Percentiles rank a stretch among this genome's conserved stretches.
These are phyloP conservation scores for Intubia oerlemansii DNA, from an alignment of 2,329 filamentous ascomycete genomes.

Conservation along the genomic window DNA sequence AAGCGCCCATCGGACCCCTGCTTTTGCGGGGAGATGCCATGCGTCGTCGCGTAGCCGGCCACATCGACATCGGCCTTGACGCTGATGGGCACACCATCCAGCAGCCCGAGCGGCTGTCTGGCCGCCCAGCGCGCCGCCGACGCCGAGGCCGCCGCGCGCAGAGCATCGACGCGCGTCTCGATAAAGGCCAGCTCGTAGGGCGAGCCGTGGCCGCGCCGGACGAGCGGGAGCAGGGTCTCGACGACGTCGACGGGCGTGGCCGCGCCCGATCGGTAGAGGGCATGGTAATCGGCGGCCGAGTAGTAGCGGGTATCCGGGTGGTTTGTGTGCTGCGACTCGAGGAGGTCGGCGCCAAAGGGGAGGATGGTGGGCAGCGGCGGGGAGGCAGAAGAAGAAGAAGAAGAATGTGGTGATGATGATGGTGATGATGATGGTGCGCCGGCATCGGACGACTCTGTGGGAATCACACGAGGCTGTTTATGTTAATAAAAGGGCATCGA, in stretches of 20 bases:
- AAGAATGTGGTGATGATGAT: too few relatives aligned
- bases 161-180: conserved; percentile 38
- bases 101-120: conserved; percentile 40
- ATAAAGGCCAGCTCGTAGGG: conserved; percentile 52
- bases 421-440: too few relatives aligned
- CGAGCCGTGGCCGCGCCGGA: conserved; percentile 33
- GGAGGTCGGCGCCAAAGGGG: conserved; percentile 20
- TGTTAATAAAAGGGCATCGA: too few relatives aligned
- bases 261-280: conserved; percentile 46
- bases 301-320: conserved; percentile 33
- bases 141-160: conserved; percentile 45
- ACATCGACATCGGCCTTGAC: conserved; percentile 67
- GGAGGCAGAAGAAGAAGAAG: too few relatives aligned
- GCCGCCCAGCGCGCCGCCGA: conserved; percentile 53
- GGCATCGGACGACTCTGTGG: too few relatives aligned
- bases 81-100: conserved; percentile 68
- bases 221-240: conserved; percentile 48
- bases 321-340: conserved; percentile 16
- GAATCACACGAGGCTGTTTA: conserved; percentile 9
- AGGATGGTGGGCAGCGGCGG: conserved; percentile 13
- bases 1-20: conserved; percentile 4
- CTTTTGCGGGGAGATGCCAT: conserved; percentile 27
- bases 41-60: conserved; percentile 44
- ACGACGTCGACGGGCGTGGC: conserved; percentile 52
- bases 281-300: conserved; percentile 56